Base-by-base conservation (phyloP, 768 basidiomycete genomes). In the Suillus variegatus region DNA sequence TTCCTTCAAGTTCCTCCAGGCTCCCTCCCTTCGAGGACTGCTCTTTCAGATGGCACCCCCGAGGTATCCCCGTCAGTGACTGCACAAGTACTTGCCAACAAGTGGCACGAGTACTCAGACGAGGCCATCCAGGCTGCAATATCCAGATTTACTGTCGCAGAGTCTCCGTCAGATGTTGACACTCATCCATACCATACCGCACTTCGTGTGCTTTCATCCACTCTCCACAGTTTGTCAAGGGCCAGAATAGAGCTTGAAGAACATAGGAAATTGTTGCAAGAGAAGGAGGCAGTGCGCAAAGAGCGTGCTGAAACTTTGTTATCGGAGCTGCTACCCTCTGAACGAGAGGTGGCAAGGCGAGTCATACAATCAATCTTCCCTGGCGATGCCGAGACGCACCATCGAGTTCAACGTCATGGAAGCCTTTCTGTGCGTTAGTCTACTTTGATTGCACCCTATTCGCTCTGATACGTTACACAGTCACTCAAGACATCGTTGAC, bases 101-200 rank as follows among this genome's bases (percentile, higher is more conserved):
- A 81, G 72, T 95, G 93, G 92, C 92, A 94, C 71, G 84, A 87
- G 28, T 88, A 86, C 69, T 87, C 91, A 3, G 91, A 94, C 74
- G 86, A 91, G 58, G 88, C 84, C 2, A 89, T 94, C 51, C 87
- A 89, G 66, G 78, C 82, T 18, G 82, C 86, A 4, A 84, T 93
- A 28, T 83, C 90, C 0, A 77, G 77, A 22, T 75, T 90, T 16
- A 72, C 78, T 62, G 66, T 70, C 14, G 74, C 81, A 4, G 82
- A 85, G 43, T 82, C 85, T 0, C 83, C 84, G 1, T 81, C 83
- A 7, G 81, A 85, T 55, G 69, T 78, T 3, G 70, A 82, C 40
- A 74, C 68, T 35, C 84, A 88, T 70, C 87, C 91, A 1, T 91
- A 91, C 68, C 88, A 91, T 68, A 79, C 86, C 1, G 84, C 88